Evolutionary conservation across 1,139 yeast genomes (phyloP), one percentile per base, ranked within the genome.

Genomic region (Kazachstania sp.): DNA sequence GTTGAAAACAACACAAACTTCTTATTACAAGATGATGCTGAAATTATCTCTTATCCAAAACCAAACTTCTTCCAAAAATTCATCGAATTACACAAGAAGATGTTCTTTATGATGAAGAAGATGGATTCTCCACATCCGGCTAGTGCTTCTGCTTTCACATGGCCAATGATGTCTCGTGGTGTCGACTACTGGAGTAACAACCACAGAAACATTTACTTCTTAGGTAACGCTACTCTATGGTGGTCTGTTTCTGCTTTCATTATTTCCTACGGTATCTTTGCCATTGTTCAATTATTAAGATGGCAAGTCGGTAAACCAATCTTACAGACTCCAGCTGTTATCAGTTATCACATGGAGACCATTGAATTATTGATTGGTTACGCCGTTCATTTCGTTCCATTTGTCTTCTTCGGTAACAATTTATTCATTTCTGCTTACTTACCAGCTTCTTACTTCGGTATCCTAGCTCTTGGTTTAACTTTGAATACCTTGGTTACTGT

Each of bases 201-300:
- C 53, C 75, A 83, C 64, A 78, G 75, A 56, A 95, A 86, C 65
- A 78, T 94, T 41, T 94, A 92, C 66, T 75, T 94, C 53, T 63
- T 92, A 41, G 98, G 99, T 63, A 94, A 94, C 65, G 90, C 92
- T 20, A 78, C 86, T 45, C 72, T 83, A 37, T 94, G 97, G 96
- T 90, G 95, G 90, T 64, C 84, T 5, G 75, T 83, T 19, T 71
- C 95, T 39, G 72, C 75, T n/a, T 65, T 79, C 31, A 70, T 87
- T 53, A 67, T 73, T 13, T 68, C 77, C 1, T 86, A 84, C 59
- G 69, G 66, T 4, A 59, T 79, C 19, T 80, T 79, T 61, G 71
- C 76, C 54, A 73, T 63, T 5, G 64, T 78, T 48, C 77, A 82
- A 59, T 55, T 86, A 28, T 58, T 90, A 45, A 77, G 79, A 65